Conservation (phyloP, 1,284 basidiomycete species). For the Fistulina hepatica region DNA sequence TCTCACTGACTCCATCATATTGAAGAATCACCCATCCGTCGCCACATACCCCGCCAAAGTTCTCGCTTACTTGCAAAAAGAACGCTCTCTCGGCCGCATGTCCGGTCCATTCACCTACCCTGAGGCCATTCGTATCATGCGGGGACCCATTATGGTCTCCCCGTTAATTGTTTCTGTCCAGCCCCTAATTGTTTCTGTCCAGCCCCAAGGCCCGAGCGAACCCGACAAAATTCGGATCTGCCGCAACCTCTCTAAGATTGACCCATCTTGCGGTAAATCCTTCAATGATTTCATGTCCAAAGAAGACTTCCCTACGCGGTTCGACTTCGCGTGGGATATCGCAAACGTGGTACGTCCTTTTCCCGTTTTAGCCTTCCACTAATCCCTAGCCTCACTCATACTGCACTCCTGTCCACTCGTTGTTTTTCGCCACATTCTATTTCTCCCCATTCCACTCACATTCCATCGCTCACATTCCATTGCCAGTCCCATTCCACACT, state of each 20-base stretch:
- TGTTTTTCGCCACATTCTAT: too few species aligned
- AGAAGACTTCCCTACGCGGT: constrained; percentile 7
- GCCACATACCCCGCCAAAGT: constrained; percentile 1
- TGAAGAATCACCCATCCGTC: constrained; percentile 7
- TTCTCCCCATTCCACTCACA: too few species aligned
- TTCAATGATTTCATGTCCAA: constrained; percentile 1
- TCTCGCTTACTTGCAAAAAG: constrained; percentile 5
- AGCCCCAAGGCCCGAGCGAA: constrained; percentile 6
- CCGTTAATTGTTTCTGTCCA: constrained; percentile 11
- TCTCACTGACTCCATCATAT: constrained; percentile 7
- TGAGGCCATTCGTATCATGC: constrained; percentile 3
- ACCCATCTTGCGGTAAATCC: background rate
- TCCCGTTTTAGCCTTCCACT: too few species aligned
- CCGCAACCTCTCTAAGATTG: constrained; percentile 7
- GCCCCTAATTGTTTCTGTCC: too few species aligned
- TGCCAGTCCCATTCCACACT: too few species aligned
- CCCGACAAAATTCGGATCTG: constrained; percentile 5
- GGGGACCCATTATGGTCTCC: constrained; percentile 8
- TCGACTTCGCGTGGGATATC: too few species aligned
- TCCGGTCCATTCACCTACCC: constrained; percentile 9
- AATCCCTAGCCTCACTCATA: too few species aligned
- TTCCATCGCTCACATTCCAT: too few species aligned
- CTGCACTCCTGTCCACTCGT: too few species aligned
- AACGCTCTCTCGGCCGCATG: constrained; percentile 6
- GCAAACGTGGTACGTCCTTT: too few species aligned